phyloP scores from a whole-genome alignment of 768 basidiomycete genomes.

The Dioszegia crocea region DNA sequence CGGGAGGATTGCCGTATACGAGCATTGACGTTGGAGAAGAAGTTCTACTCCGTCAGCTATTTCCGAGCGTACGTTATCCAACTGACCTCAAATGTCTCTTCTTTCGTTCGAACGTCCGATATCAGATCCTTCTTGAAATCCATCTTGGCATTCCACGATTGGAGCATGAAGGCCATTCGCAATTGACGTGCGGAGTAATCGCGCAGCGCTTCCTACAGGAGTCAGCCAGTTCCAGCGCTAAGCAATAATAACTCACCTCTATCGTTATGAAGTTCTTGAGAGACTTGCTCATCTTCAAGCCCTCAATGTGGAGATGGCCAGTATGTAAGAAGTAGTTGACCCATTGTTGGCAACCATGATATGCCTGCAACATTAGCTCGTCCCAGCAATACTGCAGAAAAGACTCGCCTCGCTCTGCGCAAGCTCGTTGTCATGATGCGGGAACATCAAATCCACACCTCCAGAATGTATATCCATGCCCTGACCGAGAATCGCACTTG shows the following conservation, averaged over 20 bases:
- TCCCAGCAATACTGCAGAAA: background rate
- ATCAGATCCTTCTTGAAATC: constrained; percentile 87
- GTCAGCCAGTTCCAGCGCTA: background rate
- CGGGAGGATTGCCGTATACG: constrained; percentile 58
- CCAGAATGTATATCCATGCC: constrained; percentile 98
- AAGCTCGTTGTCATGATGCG: constrained; percentile 98
- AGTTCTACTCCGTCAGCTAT: constrained; percentile 62
- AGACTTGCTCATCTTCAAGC: constrained; percentile 98
- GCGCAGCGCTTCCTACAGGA: constrained; percentile 72
- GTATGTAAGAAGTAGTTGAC: constrained; percentile 99
- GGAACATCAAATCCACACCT: constrained; percentile 95
- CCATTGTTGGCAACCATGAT: constrained; percentile 86
- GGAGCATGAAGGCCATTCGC: constrained; percentile 82
- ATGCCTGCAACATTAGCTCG: constrained; percentile 60
- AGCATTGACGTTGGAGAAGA: constrained; percentile 83
- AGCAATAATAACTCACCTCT: constrained; percentile 39
- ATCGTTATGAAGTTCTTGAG: constrained; percentile 99
- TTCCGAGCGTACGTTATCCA: background rate
- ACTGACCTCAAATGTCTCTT: constrained; percentile 77
- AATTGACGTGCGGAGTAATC: constrained; percentile 81
- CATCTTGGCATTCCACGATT: constrained; percentile 85
- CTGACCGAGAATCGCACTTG: constrained; percentile 78
- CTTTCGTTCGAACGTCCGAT: constrained; percentile 79
- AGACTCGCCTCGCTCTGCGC: constrained; percentile 80
- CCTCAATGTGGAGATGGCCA: constrained; percentile 96